Evolutionary conservation across 2,329 filamentous ascomycete species (phyloP), one percentile per base, ranked within the genome.

Genomic region (Colletotrichum lindemuthianum): DNA sequence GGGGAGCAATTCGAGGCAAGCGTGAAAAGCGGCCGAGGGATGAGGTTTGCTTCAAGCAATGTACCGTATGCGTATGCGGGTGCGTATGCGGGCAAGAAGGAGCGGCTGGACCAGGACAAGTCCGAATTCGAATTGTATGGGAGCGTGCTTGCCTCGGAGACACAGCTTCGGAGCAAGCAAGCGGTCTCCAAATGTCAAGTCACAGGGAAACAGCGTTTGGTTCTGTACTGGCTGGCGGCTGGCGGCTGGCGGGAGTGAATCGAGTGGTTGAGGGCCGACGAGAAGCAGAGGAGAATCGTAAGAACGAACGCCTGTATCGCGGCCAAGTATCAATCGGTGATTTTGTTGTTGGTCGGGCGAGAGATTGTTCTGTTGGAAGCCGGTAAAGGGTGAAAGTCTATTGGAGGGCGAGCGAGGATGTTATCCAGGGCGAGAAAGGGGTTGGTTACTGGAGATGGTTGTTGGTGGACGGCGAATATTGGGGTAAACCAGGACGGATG

Each of bases 91-190:
- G 39, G 59, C 44, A 60, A 37, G 53, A 66, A 66, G 60, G 63
- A 66, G 48, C 53, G 60, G 54, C 60, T 66, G 60, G 60, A 66
- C 63, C 59, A 66, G 52, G 39, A 64, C 15, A 55, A 66, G 60
- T 64, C 59, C 59, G 63, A 24, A 24, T 4, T 24, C 24, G 24
- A 24, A 24, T 24, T 24, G 15, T 53, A 34, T 53, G 52, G 44
- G 39, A 66, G 48, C 32, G 59, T 58, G 63, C 47, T 57, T 63
- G 63, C 63, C 61, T 58, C 51, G 52, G 41, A 59, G 56, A 43
- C 52, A 63, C 63, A 40, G 59, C 47, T 59, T 36, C 53, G 53
- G 50, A 59, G 59, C 60, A 66, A 66, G 57, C 51, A 61, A 61
- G 24, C 49, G 43, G 39, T 41, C 16, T 15, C 41, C 43, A 24